Evolutionary conservation across 192 early-diverging fungal genomes (phyloP).

Genomic region (Chytriomyces sp.): DNA sequence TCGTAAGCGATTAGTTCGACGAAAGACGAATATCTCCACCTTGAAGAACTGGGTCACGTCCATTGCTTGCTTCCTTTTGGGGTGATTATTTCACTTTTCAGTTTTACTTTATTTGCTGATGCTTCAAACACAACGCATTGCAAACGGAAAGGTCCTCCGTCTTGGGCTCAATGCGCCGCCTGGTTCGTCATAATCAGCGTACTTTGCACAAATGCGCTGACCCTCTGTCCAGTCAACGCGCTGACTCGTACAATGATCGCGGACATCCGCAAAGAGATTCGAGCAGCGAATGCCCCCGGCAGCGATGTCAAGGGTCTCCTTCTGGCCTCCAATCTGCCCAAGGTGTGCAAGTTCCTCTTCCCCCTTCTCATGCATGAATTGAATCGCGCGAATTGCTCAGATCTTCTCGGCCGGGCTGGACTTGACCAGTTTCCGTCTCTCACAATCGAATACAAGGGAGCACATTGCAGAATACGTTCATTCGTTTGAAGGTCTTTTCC

Average conservation of each 20-base stretch:
- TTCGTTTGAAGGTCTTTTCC: neutral
- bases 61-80: constrained; percentile 27
- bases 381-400: neutral
- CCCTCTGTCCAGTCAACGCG: neutral
- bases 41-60: constrained; percentile 47
- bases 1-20: constrained; percentile 35
- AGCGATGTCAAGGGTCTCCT: neutral
- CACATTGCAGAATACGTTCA: neutral
- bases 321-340: neutral
- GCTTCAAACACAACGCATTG: neutral
- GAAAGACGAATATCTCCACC: constrained; percentile 33
- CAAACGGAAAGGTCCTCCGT: too few relatives aligned
- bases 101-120: neutral
- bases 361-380: neutral
- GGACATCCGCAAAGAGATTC: neutral
- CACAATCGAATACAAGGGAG: neutral
- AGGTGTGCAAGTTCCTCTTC: neutral
- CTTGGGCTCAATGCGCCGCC: too few relatives aligned
- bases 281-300: neutral
- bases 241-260: neutral
- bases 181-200: too few relatives aligned
- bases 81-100: neutral
- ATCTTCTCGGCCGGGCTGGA: neutral
- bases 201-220: too few relatives aligned
- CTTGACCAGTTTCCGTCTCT: neutral